Conservation (phyloP, 2,329 filamentous ascomycete genomes). For the Triangularia verruculosa region DNA sequence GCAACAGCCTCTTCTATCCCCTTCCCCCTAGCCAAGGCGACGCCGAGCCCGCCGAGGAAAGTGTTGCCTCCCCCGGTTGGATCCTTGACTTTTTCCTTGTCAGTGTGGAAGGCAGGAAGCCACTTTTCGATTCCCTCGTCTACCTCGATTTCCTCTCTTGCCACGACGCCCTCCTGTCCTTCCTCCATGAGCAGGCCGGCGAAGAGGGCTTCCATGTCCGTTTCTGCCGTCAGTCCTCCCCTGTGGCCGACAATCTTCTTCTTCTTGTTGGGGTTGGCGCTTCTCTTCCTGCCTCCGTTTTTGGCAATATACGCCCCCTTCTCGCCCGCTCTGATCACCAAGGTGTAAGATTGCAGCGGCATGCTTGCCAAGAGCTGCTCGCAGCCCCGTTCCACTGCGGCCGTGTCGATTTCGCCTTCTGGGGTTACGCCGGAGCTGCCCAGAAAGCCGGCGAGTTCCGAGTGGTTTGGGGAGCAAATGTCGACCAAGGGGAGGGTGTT, state of each 20-base stretch:
- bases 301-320: slow-evolving; percentile 66
- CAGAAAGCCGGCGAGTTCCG: slow-evolving; percentile 86
- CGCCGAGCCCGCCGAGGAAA: slow-evolving; percentile 65
- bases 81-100: slow-evolving; percentile 64
- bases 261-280: slow-evolving; percentile 24
- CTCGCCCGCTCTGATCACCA: slow-evolving; percentile 69
- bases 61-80: slow-evolving; percentile 93
- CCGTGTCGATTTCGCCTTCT: slow-evolving; percentile 52
- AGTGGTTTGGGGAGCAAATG: slow-evolving; percentile 75
- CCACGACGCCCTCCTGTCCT: slow-evolving; percentile 50
- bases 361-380: slow-evolving; percentile 62
- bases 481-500: slow-evolving; percentile 61
- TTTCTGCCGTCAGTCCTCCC: slow-evolving; percentile 56
- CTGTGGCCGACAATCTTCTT: slow-evolving; percentile 29
- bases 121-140: slow-evolving; percentile 45
- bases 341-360: slow-evolving; percentile 61
- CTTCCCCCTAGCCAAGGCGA: slow-evolving; percentile 59
- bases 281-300: slow-evolving; percentile 52
- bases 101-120: slow-evolving; percentile 26
- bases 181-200: slow-evolving; percentile 55
- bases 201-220: slow-evolving; percentile 61
- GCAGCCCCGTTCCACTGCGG: slow-evolving; percentile 55
- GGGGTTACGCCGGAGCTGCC: slow-evolving; percentile 51
- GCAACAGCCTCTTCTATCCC: slow-evolving; percentile 66
- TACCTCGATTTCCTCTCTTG: slow-evolving; percentile 57